Conservation (phyloP, 2,329 filamentous ascomycete species). For the Fusarium domesticum region DNA sequence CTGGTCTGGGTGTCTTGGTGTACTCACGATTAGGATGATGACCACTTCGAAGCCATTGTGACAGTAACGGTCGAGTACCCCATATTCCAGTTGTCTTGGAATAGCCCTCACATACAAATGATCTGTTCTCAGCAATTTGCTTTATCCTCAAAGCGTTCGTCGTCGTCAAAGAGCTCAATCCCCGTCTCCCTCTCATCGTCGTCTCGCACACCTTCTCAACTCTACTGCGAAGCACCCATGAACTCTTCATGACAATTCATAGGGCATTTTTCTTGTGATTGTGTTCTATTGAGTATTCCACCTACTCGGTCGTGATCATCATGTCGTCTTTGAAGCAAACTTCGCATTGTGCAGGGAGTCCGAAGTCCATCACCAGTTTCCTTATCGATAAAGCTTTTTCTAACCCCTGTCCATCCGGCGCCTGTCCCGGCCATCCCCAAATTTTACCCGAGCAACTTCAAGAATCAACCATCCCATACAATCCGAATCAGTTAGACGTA, state of each 20-base stretch:
- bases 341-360: neutral
- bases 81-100: neutral
- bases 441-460: constrained; percentile 25
- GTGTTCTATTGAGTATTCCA: no score
- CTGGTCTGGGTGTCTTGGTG: neutral
- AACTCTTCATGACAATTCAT: constrained; percentile 24
- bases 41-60: constrained; percentile 1
- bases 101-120: neutral
- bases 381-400: constrained; percentile 29
- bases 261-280: constrained; percentile 17
- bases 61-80: neutral
- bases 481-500: constrained; percentile 11
- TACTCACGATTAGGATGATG: constrained; percentile 15
- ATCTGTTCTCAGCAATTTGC: neutral
- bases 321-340: no score
- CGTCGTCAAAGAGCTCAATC: constrained; percentile 16
- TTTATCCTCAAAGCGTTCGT: neutral
- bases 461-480: constrained; percentile 15
- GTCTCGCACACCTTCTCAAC: constrained; percentile 13
- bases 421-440: constrained; percentile 23
- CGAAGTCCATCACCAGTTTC: constrained; percentile 10
- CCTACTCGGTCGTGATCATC: no score
- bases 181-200: constrained; percentile 15
- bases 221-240: constrained; percentile 24
- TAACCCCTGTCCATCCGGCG: constrained; percentile 13